These are phyloP conservation scores for Penicillium polonicum DNA, from an alignment of 2,329 filamentous ascomycete genomes.

Conservation along the genomic window DNA sequence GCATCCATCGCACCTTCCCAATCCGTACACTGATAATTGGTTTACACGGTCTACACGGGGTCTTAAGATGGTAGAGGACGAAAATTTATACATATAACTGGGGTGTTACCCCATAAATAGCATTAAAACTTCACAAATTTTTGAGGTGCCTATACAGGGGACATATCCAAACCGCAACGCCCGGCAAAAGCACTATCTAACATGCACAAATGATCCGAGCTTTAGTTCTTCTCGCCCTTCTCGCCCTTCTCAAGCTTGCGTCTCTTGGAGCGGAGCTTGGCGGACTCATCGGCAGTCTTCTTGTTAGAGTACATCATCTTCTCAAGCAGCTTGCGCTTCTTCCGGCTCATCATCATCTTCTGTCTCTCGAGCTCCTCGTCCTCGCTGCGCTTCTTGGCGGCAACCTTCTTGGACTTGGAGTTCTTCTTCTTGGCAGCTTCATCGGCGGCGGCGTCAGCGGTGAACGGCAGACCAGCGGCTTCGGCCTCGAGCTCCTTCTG, in stretches of 20 bases:
- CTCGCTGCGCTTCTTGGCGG: conserved; percentile 63
- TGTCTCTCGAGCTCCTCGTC: conserved; percentile 86
- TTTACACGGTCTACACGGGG: neutral
- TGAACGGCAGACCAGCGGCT: conserved; percentile 64
- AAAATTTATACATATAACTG: conserved; percentile 6
- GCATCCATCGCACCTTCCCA: neutral
- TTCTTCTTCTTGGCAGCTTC: conserved; percentile 66
- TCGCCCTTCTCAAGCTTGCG: conserved; percentile 73
- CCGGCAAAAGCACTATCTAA: conserved; percentile 19
- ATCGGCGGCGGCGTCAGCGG: conserved; percentile 51
- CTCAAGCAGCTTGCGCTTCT: conserved; percentile 96
- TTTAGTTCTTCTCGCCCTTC: conserved; percentile 9
- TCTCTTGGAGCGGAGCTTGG: conserved; percentile 82
- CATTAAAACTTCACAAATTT: conserved; percentile 23
- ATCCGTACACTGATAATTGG: neutral
- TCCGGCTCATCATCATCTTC: conserved; percentile 97
- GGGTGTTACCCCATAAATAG: conserved; percentile 6
- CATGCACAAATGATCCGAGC: conserved; percentile 9
- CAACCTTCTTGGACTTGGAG: conserved; percentile 68
- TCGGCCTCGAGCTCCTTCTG: conserved; percentile 93
- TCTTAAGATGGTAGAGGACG: neutral
- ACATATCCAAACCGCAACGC: conserved; percentile 27
- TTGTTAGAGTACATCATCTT: conserved; percentile 97
- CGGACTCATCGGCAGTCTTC: conserved; percentile 86
- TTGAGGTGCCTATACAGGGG: conserved; percentile 30